Conservation (phyloP, 768 basidiomycete genomes). For the Lactarius indigo region DNA sequence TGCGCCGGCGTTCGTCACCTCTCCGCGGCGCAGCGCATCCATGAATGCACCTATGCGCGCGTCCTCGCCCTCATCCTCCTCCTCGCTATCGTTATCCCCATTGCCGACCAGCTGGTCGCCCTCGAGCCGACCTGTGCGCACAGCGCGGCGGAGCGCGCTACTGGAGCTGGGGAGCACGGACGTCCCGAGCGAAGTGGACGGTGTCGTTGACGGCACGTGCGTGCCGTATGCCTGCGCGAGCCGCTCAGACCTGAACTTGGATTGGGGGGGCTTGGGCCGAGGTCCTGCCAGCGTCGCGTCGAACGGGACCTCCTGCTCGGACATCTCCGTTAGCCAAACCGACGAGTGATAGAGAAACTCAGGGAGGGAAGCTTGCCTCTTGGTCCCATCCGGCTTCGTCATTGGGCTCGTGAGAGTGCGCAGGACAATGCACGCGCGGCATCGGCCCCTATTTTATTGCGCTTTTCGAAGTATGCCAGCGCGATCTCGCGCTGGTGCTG, state of each 20-base stretch:
- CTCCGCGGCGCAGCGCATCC: slow-evolving; percentile 31
- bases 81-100: slow-evolving; percentile 33
- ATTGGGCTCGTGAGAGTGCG: slow-evolving; percentile 39
- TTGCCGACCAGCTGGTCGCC: slow-evolving; percentile 31
- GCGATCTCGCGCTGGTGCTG: slow-evolving; percentile 74
- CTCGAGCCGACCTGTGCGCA: slow-evolving; percentile 33
- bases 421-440: slow-evolving; percentile 49
- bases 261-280: slow-evolving; percentile 49
- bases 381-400: slow-evolving; percentile 42
- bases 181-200: slow-evolving; percentile 32
- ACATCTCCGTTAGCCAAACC: not conserved
- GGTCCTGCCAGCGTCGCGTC: slow-evolving; percentile 40
- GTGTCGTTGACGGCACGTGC: slow-evolving; percentile 21
- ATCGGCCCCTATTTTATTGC: slow-evolving; percentile 51
- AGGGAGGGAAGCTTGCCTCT: slow-evolving; percentile 36
- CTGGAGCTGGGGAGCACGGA: slow-evolving; percentile 33
- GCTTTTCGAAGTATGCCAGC: slow-evolving; percentile 64
- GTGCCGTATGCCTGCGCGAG: slow-evolving; percentile 20
- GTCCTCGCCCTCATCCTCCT: slow-evolving; percentile 26
- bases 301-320: slow-evolving; percentile 41
- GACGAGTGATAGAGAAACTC: not conserved
- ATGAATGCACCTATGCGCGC: slow-evolving; percentile 28
- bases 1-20: slow-evolving; percentile 34
- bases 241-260: slow-evolving; percentile 61
- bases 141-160: slow-evolving; percentile 28